Base-by-base conservation (phyloP, 2,329 filamentous ascomycete genomes). In the Ilyonectria destructans region DNA sequence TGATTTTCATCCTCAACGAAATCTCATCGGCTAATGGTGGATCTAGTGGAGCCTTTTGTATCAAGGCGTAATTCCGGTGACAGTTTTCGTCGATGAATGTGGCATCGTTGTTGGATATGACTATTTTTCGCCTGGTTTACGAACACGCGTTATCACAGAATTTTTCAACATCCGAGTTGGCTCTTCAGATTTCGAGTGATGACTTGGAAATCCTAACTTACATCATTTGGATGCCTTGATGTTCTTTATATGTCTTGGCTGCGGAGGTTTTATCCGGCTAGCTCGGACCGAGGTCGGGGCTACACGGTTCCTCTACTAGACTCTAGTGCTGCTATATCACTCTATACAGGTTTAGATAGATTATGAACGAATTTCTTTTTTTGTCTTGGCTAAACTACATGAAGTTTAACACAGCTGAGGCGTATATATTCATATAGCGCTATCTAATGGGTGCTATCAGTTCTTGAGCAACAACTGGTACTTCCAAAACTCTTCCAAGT, bases 31-130 rank as follows among this genome's bases (percentile, higher is more conserved):
- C 68, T 65, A 19, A 67, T 15, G n/a, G 2, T 7, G 0, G 1
- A 1, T 1, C 6, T 4, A 82, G 80, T 82, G 80, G 80, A 77
- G 75, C 7, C 75, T 83, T 6, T 77, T 83, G 75, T 82, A 82
- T 48, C 76, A 77, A 33, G 76, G 73, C 0, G 70, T 62, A 2
- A 76, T 83, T 15, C 80, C 82, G 0, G 80, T 82, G 0, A 82
- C 80, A 0, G 75, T 81, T 0, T 82, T 76, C 19, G 78, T 83
- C 1, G 74, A 78, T 35, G 69, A 57, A n/a, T 82, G 80, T 59
- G 71, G 74, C 60, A 31, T 78, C 4, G 65, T 82, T 1, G 80
- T 80, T 40, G 81, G 81, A 0, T 82, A 82, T 43, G 80, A 82
- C 58, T 83, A 78, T 35, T 81, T 80, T 49, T 71, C 77, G 0